phyloP scores from a whole-genome alignment of 345 rosid genomes.

The Eucalyptus marginata region DNA sequence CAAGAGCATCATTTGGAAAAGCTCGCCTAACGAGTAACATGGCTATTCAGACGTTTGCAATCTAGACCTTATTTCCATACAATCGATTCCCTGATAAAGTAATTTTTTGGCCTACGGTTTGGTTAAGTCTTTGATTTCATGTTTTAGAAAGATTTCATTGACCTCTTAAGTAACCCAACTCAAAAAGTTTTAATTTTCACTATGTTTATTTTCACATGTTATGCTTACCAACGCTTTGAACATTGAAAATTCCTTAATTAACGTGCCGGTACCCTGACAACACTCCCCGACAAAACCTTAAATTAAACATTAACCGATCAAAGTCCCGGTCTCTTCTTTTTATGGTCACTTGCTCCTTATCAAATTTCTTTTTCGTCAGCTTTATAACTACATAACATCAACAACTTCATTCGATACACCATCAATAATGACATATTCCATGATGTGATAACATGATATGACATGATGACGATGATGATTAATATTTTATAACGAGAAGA shows the following conservation, averaged over 20 bases:
- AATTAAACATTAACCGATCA: not conserved
- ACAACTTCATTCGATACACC: not conserved
- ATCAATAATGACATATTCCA: not conserved
- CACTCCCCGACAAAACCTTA: not conserved
- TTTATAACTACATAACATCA: not conserved
- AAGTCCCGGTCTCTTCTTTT: not conserved
- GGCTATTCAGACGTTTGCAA: not conserved
- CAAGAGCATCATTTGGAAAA: not conserved
- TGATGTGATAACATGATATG: not conserved
- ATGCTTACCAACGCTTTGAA: not conserved
- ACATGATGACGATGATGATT: not conserved
- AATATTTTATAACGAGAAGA: not conserved
- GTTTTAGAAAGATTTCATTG: not conserved
- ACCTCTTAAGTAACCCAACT: not conserved
- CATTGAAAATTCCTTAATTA: not conserved
- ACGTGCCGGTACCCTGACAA: accelerated
- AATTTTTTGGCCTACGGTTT: not conserved
- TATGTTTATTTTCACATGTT: not conserved
- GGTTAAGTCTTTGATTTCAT: not conserved
- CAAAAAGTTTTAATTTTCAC: not conserved
- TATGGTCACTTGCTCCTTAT: not conserved
- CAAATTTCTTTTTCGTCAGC: not conserved
- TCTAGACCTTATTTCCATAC: not conserved
- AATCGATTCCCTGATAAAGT: not conserved
- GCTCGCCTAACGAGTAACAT: not conserved